Base-by-base conservation (phyloP, 768 basidiomycete species). In the Lactarius sanguifluus region DNA sequence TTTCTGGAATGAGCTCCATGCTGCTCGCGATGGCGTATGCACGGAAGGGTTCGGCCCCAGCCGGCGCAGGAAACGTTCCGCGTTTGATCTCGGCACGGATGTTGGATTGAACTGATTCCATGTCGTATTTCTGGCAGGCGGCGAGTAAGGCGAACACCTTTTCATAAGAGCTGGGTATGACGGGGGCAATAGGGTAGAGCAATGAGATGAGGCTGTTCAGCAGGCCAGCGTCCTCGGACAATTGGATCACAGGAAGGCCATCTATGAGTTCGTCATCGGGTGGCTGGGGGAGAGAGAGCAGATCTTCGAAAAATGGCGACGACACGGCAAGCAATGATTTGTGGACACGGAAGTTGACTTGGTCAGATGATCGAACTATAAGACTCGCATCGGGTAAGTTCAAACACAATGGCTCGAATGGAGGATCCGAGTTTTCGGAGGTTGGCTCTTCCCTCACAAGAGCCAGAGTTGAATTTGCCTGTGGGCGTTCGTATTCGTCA, bases 241-340 rank as follows among this genome's bases (percentile, higher is more conserved):
- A 45, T 16, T 25, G 58, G 1, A 70, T 41, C 18, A 64, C 65
- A 36, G 50, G 62, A 20, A 67, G 54, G 13, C 65, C 65, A 57
- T 68, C 41, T 15, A 45, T 6, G 16, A 41, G 13, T 45, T 56
- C 66, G 18, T 32, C 52, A 13, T 63, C 23, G 3, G 54, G 28
- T 20, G 74, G 45, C 56, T 62, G 64, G 28, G 72, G 71, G 15
- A 71, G 28, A 40, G 70, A 59, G 62, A 77, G 69, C 73, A 78
- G 74, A 67, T 72, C 71, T 15, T 58, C 57, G 65, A 77, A 78
- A 50, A 77, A 61, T 13, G 75, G 70, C 6, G 77, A 76, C 4
- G 75, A 73, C 23, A 71, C 67, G 20, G 70, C 52, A 32, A 79
- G 74, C 30, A 77, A 75, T 36, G 52, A 41, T 15, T 72, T 71